Conservation (phyloP, 495 filamentous ascomycete genomes). For the Ascobolus immersus region DNA sequence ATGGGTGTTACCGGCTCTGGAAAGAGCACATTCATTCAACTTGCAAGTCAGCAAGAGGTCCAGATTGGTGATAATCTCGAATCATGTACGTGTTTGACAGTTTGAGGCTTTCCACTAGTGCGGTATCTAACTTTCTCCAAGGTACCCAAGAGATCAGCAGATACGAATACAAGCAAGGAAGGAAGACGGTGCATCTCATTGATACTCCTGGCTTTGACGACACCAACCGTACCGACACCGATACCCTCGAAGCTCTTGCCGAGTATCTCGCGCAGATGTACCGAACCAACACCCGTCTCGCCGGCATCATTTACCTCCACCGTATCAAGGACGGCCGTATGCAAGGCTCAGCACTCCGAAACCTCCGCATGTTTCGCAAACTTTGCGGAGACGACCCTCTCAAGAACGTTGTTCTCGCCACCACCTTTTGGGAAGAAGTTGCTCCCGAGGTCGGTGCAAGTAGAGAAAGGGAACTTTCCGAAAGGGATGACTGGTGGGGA, state of each 20-base stretch:
- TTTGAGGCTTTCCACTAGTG: too few relatives aligned
- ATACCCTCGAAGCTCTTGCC: constrained; percentile 20
- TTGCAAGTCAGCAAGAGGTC: too few relatives aligned
- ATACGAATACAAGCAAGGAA: too few relatives aligned
- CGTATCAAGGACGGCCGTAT: constrained; percentile 12
- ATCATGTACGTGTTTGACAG: too few relatives aligned
- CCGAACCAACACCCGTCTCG: constrained; percentile 9
- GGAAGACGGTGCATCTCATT: constrained; percentile 13
- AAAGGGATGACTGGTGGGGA: too few relatives aligned
- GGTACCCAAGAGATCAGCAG: too few relatives aligned
- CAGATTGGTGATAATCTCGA: too few relatives aligned
- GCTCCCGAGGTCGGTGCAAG: neutral
- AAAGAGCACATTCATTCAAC: constrained; percentile 1
- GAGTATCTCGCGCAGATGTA: constrained; percentile 13
- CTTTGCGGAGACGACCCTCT: constrained; percentile 8
- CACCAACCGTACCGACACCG: constrained; percentile 19
- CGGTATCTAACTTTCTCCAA: too few relatives aligned
- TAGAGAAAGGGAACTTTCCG: neutral
- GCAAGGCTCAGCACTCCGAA: constrained; percentile 8
- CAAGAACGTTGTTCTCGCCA: constrained; percentile 9
- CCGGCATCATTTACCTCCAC: constrained; percentile 16
- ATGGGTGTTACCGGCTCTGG: constrained; percentile 1
- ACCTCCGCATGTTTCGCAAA: constrained; percentile 13
- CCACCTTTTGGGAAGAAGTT: constrained; percentile 9
- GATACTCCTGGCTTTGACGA: constrained; percentile 31